Evolutionary conservation across 768 basidiomycete species (phyloP), one percentile per base, ranked within the genome.

Genomic region (Tylopilus vinaceipallidus): DNA sequence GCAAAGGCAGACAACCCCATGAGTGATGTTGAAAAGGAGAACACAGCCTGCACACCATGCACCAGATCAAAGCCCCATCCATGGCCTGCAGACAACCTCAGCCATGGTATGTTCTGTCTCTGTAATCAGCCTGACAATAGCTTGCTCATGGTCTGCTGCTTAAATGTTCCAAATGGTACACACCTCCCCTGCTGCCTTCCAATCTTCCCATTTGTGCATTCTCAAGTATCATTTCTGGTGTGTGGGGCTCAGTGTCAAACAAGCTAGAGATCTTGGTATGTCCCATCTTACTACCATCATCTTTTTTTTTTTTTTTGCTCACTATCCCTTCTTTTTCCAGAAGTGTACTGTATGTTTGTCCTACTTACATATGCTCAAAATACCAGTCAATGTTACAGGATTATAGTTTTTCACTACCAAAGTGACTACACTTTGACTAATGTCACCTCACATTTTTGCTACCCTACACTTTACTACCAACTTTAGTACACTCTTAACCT

Each of bases 151-250:
- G 83, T 92, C 42, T 71, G 71, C 30, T 93, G 91, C 62, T 75
- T 79, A 22, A 77, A 44, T 93, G 91, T 65, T 74, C 71, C 22
- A 82, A 83, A 54, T 91, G 90, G 91, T 86, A 55, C 57, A 80
- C 67, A 12, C 23, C 40, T 24, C 24, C 8, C 22, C n/a, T 22
- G 3, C 49, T 14, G n/a, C 19, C 35, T 6, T 27, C 23, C 50
- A 22, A n/a, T 17, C 40, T 5, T 47, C 33, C 51, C 52, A 61
- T 40, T 23, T 11, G 7, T 33, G 16, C 23, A 32, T 29, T 50
- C 48, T n/a, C 45, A 93, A 91, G 91, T 91, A 82, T 67, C 91
- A 93, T 66, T 92, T 92, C 58, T 67, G 70, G n/a, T 93, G 91
- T 68, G 75, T 91, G 10, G 71, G 78, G 50, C 65, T 92, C 41